Conservation (phyloP, 306 rosid species). For the Pterocarpus santalinus region DNA sequence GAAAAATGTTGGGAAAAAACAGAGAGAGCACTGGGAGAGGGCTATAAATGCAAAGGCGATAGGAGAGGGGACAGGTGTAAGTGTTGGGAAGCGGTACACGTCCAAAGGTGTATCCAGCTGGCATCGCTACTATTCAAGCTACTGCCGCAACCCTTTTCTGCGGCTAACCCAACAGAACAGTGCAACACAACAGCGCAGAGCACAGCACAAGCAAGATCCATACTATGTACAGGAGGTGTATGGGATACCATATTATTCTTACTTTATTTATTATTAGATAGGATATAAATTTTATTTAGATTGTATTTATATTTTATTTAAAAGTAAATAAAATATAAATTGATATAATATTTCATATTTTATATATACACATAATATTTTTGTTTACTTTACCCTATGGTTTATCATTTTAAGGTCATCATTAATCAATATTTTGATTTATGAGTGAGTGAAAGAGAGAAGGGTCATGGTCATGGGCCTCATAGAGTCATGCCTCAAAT, state of each 20-base stretch:
- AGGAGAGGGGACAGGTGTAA: conserved; percentile 38
- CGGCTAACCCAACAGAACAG: conserved; percentile 32
- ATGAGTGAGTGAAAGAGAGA: neutral
- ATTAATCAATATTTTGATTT: neutral
- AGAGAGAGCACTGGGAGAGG: neutral
- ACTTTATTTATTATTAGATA: no score
- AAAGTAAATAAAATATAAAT: no score
- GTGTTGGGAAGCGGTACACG: conserved; percentile 56
- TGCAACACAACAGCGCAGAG: conserved; percentile 24
- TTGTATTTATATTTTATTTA: no score
- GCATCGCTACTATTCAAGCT: conserved; percentile 50
- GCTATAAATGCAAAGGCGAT: neutral
- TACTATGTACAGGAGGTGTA: no score
- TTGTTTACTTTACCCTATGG: no score
- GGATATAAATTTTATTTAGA: no score
- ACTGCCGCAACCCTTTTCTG: neutral
- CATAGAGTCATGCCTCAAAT: conserved; percentile 20
- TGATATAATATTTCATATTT: no score
- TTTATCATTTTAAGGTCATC: neutral
- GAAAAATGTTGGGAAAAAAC: neutral
- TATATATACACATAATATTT: no score
- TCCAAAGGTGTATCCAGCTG: conserved; percentile 61
- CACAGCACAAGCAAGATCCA: neutral
- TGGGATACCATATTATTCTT: no score
- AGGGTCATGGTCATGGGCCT: conserved; percentile 36